Percentiles rank a stretch among this genome's conserved stretches.
phyloP scores from a whole-genome alignment of 1,284 basidiomycete genomes.

The Ceratobasidium sp. region DNA sequence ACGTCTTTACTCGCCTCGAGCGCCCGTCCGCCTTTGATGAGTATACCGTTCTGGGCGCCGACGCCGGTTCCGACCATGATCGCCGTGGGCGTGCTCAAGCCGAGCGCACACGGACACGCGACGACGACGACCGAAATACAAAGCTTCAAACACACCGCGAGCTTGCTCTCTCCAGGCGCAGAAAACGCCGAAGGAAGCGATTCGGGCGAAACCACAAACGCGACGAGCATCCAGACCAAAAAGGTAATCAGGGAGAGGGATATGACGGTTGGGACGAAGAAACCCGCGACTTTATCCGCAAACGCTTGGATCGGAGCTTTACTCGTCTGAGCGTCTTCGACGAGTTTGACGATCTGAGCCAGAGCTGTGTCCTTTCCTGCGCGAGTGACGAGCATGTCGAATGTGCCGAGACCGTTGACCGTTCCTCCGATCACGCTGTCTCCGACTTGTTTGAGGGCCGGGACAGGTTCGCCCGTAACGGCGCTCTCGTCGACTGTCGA shows the following conservation, averaged over 20 bases:
- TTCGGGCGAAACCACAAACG: constrained; percentile 68
- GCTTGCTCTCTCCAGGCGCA: constrained; percentile 82
- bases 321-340: constrained; percentile 97
- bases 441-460: constrained; percentile 85
- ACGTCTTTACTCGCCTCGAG: constrained; percentile 91
- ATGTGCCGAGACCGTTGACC: constrained; percentile 94
- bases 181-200: constrained; percentile 87
- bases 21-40: constrained; percentile 97
- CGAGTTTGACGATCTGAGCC: constrained; percentile 95
- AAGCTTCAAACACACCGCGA: constrained; percentile 95
- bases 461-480: constrained; percentile 96
- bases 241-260: constrained; percentile 87
- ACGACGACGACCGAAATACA: constrained; percentile 99
- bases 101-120: constrained; percentile 97
- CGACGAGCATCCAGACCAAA: constrained; percentile 82
- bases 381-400: constrained; percentile 95
- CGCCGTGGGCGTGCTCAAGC: constrained; percentile 95
- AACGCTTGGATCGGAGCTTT: constrained; percentile 99
- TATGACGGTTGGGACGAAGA: constrained; percentile 95
- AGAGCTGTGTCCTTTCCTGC: constrained; percentile 97
- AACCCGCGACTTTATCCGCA: constrained; percentile 93
- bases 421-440: constrained; percentile 95
- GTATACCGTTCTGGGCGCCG: constrained; percentile 95
- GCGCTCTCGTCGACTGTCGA: constrained; percentile 96
- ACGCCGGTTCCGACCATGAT: constrained; percentile 99